These are phyloP conservation scores for Pilaira anomala DNA, from an alignment of 192 early-diverging fungal species.

Conservation along the genomic window DNA sequence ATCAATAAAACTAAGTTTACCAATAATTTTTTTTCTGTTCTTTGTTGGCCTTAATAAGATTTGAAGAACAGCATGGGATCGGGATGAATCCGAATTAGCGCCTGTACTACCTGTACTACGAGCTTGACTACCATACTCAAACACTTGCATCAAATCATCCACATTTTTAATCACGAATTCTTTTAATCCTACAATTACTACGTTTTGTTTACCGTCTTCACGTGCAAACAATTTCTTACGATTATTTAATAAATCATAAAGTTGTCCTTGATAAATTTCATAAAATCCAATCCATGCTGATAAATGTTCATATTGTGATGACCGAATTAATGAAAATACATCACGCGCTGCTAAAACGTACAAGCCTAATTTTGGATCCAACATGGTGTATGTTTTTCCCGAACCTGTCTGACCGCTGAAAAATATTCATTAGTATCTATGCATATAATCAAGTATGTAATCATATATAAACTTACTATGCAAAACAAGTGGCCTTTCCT, in stretches of 20 bases:
- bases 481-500: conserved; percentile 98
- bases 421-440: not conserved
- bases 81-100: conserved; percentile 93
- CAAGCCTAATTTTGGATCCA: conserved; percentile 82
- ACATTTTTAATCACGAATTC: conserved; percentile 87
- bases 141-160: conserved; percentile 86
- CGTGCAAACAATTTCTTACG: conserved; percentile 91
- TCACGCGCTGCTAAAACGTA: conserved; percentile 93
- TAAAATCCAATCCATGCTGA: conserved; percentile 89
- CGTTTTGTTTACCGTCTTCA: conserved; percentile 95
- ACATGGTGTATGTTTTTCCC: conserved; percentile 97
- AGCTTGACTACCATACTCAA: conserved; percentile 85
- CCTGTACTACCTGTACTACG: conserved; percentile 95
- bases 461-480: conserved; percentile 62
- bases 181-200: conserved; percentile 83
- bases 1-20: conserved; percentile 97
- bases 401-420: conserved; percentile 71
- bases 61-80: conserved; percentile 98
- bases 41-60: conserved; percentile 76
- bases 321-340: conserved; percentile 76
- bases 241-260: conserved; percentile 90
- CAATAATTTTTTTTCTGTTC: conserved; percentile 58
- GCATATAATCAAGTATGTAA: not conserved
- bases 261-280: conserved; percentile 96
- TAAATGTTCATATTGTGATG: conserved; percentile 73